Evolutionary conservation across 2,329 filamentous ascomycete species (phyloP), one percentile per base, ranked within the genome.

Genomic region (Beauveria brongniartii): DNA sequence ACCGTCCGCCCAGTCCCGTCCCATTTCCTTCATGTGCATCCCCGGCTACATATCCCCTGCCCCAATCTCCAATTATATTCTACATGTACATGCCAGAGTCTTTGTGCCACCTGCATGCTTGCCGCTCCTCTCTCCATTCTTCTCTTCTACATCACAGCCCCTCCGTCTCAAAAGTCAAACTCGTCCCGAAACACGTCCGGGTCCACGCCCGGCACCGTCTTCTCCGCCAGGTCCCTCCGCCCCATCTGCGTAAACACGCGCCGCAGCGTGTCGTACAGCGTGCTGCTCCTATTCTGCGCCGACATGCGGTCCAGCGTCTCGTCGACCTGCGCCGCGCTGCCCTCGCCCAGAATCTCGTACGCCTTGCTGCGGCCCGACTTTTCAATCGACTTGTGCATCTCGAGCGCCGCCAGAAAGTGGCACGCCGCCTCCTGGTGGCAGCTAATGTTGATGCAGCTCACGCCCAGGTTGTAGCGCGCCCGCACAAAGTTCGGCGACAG

Each of bases 181-280:
- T 97, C 92, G 62, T 86, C 85, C 69, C 92, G 85, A 80, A 99
- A 96, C 44, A 86, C 79, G 70, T 94, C 91, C 28, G 96, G 87
- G 76, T 97, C 91, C 78, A 99, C 93, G 28, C 92, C 93, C 1
- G 87, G 85, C 14, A 92, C 87, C 6, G 97, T 94, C 77, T 87
- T 83, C 72, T 97, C 92, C 3, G 89, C 89, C 70, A 99, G 73
- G 75, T 99, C 94, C 61, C 91, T 80, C 62, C 94, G 79, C 2
- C 89, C 89, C 94, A 99, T 97, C 77, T 96, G 91, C 10, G 87
- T 92, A 74, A 99, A 97, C n/a, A 97, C 94, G 63, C 95, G 81
- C 64, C 93, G 80, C 64, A 99, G 78, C 14, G 95, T 99, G 73
- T 99, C 95, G 74, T 96, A 96, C 62, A 99, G 78, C 69, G 97